A percentile compares a stretch with the other conserved stretches of the same genome.
Conservation (phyloP, 2,329 filamentous ascomycete genomes). For the Colletotrichum sp. region DNA sequence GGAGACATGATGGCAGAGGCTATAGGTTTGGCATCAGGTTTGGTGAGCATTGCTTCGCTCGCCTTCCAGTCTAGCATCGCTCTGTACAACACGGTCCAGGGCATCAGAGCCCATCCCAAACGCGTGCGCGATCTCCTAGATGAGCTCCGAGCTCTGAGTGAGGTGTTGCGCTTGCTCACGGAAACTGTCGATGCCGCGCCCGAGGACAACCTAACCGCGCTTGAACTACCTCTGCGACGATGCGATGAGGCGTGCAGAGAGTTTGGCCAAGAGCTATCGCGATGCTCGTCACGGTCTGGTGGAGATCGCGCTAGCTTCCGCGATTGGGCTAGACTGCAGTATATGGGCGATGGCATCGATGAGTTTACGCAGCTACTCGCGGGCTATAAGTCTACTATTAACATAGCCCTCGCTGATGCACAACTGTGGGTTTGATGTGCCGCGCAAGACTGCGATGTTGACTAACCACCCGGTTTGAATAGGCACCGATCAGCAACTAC, state of each 20-base stretch:
- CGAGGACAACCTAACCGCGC: slow-evolving; percentile 18
- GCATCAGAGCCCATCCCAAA: slow-evolving; percentile 20
- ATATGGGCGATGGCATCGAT: slow-evolving; percentile 47
- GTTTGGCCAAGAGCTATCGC: slow-evolving; percentile 40
- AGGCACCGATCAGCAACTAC: not conserved
- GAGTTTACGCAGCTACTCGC: slow-evolving; percentile 42
- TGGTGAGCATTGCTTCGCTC: slow-evolving; percentile 21
- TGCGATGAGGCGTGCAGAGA: slow-evolving; percentile 46
- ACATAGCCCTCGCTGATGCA: slow-evolving; percentile 24
- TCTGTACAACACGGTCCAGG: slow-evolving; percentile 20
- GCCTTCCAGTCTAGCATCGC: slow-evolving; percentile 23
- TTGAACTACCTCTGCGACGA: slow-evolving; percentile 38
- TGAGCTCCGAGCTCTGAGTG: slow-evolving; percentile 42
- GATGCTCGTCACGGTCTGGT: slow-evolving; percentile 36
- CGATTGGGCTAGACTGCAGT: slow-evolving; percentile 47
- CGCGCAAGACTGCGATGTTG: not conserved
- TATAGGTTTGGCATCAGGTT: slow-evolving; percentile 18
- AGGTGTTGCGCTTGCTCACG: slow-evolving; percentile 38
- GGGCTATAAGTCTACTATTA: slow-evolving; percentile 39
- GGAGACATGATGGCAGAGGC: slow-evolving; percentile 20
- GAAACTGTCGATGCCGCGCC: slow-evolving; percentile 22
- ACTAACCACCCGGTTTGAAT: not conserved
- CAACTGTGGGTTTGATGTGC: slow-evolving; percentile 16
- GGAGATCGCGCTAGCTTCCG: slow-evolving; percentile 42
- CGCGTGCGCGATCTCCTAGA: slow-evolving; percentile 42